A percentile compares a stretch with the other conserved stretches of the same genome.
phyloP scores from a whole-genome alignment of 2,329 filamentous ascomycete species.

The Alternaria panax region DNA sequence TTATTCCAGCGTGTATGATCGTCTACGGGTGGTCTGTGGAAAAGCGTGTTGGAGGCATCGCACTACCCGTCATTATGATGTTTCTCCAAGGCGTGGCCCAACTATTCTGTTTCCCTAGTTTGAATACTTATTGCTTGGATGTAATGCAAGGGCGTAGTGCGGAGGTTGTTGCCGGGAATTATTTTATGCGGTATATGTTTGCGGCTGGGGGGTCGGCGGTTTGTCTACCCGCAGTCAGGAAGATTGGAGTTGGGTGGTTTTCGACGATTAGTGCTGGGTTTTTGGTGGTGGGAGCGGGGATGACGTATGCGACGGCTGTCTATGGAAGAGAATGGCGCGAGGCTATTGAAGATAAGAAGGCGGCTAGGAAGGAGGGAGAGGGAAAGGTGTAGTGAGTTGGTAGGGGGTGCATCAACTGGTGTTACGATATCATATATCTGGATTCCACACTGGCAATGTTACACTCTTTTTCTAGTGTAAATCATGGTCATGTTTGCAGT shows the following conservation, averaged over 20 bases:
- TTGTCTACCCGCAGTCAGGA: constrained; percentile 76
- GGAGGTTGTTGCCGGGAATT: constrained; percentile 82
- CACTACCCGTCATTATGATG: constrained; percentile 73
- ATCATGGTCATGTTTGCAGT: too few species aligned
- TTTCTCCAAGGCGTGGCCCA: constrained; percentile 78
- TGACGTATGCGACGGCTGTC: constrained; percentile 58
- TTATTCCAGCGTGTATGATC: constrained; percentile 69
- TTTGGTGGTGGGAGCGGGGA: constrained; percentile 56
- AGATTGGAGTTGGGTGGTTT: constrained; percentile 83
- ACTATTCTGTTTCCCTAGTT: constrained; percentile 75
- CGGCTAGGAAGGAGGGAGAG: constrained; percentile 44
- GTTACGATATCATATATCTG: too few species aligned
- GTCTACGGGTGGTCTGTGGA: constrained; percentile 73
- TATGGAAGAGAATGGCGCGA: constrained; percentile 63
- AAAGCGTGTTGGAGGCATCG: constrained; percentile 62
- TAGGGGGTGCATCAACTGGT: too few species aligned
- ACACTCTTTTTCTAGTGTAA: too few species aligned
- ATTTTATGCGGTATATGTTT: constrained; percentile 78
- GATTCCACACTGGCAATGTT: too few species aligned
- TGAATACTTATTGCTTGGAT: constrained; percentile 84
- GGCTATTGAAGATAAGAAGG: constrained; percentile 59
- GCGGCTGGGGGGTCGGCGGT: constrained; percentile 74
- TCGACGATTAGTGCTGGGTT: constrained; percentile 72
- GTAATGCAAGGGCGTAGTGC: constrained; percentile 75
- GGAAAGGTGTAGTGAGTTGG: neutral